Conservation (phyloP, 495 filamentous ascomycete species). For the Penicillium parvum region DNA sequence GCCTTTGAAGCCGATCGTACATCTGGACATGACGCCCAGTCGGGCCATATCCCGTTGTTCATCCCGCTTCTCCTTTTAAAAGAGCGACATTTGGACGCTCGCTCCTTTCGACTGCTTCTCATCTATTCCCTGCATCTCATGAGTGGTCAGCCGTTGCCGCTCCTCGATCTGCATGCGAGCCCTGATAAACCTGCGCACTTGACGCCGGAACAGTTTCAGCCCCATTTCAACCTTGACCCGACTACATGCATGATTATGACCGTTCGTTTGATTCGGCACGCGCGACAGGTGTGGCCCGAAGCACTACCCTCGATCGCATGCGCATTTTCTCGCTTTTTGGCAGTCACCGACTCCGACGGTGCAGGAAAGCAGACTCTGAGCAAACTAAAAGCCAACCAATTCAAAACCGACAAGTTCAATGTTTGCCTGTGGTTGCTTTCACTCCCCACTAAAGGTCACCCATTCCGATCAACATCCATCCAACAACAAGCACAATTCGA, state of each 20-base stretch:
- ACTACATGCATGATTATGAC: slow-evolving; percentile 33
- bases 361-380: background rate
- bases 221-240: slow-evolving; percentile 21
- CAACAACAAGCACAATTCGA: slow-evolving; percentile 62
- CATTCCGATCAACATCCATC: slow-evolving; percentile 43
- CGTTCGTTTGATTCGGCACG: slow-evolving; percentile 55
- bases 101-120: slow-evolving; percentile 42
- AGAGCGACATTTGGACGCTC: slow-evolving; percentile 33
- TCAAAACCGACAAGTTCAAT: slow-evolving; percentile 45
- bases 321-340: slow-evolving; percentile 34
- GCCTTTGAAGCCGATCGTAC: slow-evolving; percentile 23
- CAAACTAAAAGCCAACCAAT: slow-evolving; percentile 14
- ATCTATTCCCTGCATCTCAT: slow-evolving; percentile 39
- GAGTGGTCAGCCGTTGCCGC: slow-evolving; percentile 26
- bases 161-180: background rate
- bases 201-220: slow-evolving; percentile 6
- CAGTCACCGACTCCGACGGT: slow-evolving; percentile 6
- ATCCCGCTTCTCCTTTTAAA: slow-evolving; percentile 49
- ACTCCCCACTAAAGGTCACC: slow-evolving; percentile 42
- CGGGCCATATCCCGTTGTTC: slow-evolving; percentile 40
- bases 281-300: slow-evolving; percentile 53
- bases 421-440: slow-evolving; percentile 52
- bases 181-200: background rate
- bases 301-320: slow-evolving; percentile 46
- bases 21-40: slow-evolving; percentile 2